These are phyloP conservation scores for Penicillium sp. DNA, from an alignment of 2,329 filamentous ascomycete species.

Conservation along the genomic window DNA sequence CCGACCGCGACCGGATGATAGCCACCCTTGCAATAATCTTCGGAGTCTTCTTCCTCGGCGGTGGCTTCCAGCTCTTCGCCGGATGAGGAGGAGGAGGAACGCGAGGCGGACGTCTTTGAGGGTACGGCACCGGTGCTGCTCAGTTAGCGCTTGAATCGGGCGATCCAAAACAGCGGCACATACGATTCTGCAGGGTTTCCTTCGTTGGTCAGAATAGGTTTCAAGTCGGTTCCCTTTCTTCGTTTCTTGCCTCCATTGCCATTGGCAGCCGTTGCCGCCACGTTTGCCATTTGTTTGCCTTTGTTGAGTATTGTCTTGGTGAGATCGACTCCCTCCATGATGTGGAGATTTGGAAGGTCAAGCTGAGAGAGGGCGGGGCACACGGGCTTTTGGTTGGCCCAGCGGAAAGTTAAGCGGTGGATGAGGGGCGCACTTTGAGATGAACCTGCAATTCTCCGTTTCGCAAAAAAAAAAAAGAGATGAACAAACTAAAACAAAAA, in stretches of 20 bases:
- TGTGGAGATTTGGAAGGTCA: conserved; percentile 29
- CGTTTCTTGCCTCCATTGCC: conserved; percentile 65
- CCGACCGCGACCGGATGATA: conserved; percentile 95
- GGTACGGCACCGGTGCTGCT: conserved; percentile 31
- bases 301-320: conserved; percentile 67
- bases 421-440: conserved; percentile 10
- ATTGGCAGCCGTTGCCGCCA: conserved; percentile 49
- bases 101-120: conserved; percentile 56
- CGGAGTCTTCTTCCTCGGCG: conserved; percentile 96
- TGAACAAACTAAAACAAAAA: not conserved
- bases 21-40: conserved; percentile 98
- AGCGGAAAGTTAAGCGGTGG: conserved; percentile 16
- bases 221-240: conserved; percentile 64
- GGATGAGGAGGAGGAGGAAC: conserved; percentile 75
- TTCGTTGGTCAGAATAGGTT: conserved; percentile 68
- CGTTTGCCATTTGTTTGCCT: conserved; percentile 63
- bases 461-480: not conserved
- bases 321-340: conserved; percentile 65
- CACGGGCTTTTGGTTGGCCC: conserved; percentile 15
- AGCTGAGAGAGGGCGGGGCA: conserved; percentile 27
- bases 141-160: conserved; percentile 7
- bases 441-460: not conserved
- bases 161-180: conserved; percentile 19
- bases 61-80: conserved; percentile 88
- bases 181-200: conserved; percentile 50